Conservation (phyloP, 345 rosid genomes). For the Salix udensis region DNA sequence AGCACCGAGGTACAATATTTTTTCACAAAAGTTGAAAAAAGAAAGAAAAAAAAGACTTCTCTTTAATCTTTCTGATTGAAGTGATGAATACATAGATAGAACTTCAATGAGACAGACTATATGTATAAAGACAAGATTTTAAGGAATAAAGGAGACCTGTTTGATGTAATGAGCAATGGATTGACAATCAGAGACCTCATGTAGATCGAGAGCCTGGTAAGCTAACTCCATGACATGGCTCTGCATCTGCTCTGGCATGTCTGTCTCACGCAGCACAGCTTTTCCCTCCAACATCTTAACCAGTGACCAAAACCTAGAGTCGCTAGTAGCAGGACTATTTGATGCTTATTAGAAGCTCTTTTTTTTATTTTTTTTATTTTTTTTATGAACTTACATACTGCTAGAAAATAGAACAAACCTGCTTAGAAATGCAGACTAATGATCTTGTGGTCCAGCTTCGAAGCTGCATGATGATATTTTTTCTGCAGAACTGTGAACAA, state of each 20-base stretch:
- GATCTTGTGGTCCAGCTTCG: conserved; percentile 13
- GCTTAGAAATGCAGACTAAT: neutral
- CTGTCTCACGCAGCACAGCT: conserved; percentile 42
- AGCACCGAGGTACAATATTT: neutral
- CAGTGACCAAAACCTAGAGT: neutral
- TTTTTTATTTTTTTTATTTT: too few species aligned
- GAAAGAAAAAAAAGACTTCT: neutral
- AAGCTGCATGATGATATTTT: conserved; percentile 10
- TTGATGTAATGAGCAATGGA: conserved; percentile 48
- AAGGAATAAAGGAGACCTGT: conserved; percentile 26
- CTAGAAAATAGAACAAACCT: neutral
- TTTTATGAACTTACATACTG: neutral
- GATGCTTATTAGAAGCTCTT: neutral
- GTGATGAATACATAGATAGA: neutral
- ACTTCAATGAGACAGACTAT: neutral
- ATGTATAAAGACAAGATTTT: neutral
- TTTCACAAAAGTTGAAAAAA: neutral
- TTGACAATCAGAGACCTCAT: conserved; percentile 48
- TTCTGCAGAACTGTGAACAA: neutral
- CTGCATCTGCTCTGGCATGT: conserved; percentile 47
- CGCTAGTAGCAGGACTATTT: neutral
- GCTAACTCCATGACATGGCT: conserved; percentile 48
- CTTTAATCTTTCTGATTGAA: neutral
- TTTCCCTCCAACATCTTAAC: conserved; percentile 44
- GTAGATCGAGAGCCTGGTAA: conserved; percentile 46